phyloP scores from a whole-genome alignment of 495 filamentous ascomycete species.

The Podospora pseudopauciseta region DNA sequence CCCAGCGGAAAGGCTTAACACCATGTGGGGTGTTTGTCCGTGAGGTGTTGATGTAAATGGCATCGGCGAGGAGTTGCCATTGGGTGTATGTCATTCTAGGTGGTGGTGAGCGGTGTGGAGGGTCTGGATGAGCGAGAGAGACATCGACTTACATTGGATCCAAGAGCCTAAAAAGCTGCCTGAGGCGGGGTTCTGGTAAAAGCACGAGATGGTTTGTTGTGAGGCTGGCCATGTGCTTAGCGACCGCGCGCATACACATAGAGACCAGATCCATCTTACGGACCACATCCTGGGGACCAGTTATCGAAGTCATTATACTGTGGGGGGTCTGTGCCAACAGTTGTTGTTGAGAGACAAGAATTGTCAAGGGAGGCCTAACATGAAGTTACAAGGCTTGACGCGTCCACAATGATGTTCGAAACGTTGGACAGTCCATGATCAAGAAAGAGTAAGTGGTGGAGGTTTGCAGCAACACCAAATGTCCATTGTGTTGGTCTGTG shows the following conservation, averaged over 20 bases:
- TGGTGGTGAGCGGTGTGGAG: neutral
- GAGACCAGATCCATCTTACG: neutral
- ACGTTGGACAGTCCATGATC: too few relatives aligned
- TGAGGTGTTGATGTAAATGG: neutral
- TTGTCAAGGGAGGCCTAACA: too few relatives aligned
- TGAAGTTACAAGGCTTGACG: too few relatives aligned
- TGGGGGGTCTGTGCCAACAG: neutral
- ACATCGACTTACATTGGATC: neutral
- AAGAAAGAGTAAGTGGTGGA: too few relatives aligned
- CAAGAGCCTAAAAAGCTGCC: neutral
- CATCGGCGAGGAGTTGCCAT: neutral
- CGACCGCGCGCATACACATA: neutral
- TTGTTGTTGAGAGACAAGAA: too few relatives aligned
- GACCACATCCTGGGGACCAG: neutral
- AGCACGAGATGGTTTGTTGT: neutral
- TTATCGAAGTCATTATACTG: neutral
- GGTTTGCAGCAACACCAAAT: too few relatives aligned
- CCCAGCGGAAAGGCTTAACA: neutral
- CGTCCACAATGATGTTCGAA: too few relatives aligned
- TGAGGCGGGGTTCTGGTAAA: neutral
- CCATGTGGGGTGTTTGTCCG: neutral
- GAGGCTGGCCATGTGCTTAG: neutral
- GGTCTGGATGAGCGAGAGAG: neutral
- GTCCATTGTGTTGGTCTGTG: too few relatives aligned
- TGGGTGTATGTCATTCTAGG: neutral